Base-by-base conservation (phyloP, 116 monocot species). In the Iris pallida region DNA sequence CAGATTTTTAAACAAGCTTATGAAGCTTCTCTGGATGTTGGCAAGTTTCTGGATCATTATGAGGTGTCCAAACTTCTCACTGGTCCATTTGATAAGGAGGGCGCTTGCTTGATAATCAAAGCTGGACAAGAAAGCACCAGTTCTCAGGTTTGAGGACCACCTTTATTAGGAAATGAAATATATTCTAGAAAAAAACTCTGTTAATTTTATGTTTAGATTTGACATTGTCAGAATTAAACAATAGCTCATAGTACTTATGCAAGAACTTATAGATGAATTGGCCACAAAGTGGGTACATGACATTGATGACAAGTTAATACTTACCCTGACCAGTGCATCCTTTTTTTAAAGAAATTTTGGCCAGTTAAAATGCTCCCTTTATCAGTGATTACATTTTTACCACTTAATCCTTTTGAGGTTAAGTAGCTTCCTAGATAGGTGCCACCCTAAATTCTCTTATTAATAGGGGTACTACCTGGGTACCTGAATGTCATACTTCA, bases 41-140 rank as follows among this genome's bases (percentile, higher is more conserved):
- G 66, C 63, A 84, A 80, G 15, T 80, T 84, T 61, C 63, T 93
- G 47, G 79, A 86, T 57, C 72, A 20, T 40, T 88, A 88, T 72
- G 88, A 88, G 66, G 81, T 86, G 68, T 81, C 75, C 16, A 85
- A 81, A 77, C 71, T 83, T 75, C 83, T 88, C 41, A 79, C 19
- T 14, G 88, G 92, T 55, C 79, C 78, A 43, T 83, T 76, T 81
- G 92, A 92, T 70, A 88, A 74, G 59, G 85, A 92, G 61, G 92
- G 92, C 51, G 92, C 86, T 17, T 88, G 83, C 62, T 16, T 92
- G 20, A 77, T 73, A 54, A 71, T 92, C 41, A 75, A 17, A 74
- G 80, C 88, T 65, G 85, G 68, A 57, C 47, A 73, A 12, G 83
- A 81, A 70, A 75, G 73, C 49, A 20, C 69, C 63, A 48, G 71